Evolutionary conservation across 176 grass and related monocot species (phyloP).

Genomic region (Typha latifolia): DNA sequence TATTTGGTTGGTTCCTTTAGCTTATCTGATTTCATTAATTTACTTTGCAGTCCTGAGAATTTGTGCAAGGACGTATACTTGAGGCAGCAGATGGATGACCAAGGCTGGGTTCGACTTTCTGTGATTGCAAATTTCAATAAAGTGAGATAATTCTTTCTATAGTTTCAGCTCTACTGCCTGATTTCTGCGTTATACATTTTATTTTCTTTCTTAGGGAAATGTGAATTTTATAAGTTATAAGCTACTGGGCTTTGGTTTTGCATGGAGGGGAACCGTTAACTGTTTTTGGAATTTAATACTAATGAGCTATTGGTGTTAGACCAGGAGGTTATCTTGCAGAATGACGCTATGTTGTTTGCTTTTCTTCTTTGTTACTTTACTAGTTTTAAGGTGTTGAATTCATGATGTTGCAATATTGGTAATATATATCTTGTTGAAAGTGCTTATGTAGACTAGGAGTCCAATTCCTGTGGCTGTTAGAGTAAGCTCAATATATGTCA

Average conservation of each 20-base stretch:
- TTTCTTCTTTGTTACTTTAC: too few relatives aligned
- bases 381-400: too few relatives aligned
- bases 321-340: too few relatives aligned
- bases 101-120: conserved; percentile 70
- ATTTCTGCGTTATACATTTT: conserved; percentile 1
- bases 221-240: neutral
- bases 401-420: too few relatives aligned
- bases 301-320: too few relatives aligned
- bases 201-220: neutral
- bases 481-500: too few relatives aligned
- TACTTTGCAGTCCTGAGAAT: conserved; percentile 49
- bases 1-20: neutral
- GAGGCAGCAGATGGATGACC: conserved; percentile 50
- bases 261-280: too few relatives aligned
- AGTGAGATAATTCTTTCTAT: conserved; percentile 37
- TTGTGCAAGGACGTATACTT: conserved; percentile 54
- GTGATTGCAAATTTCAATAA: conserved; percentile 50
- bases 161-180: neutral
- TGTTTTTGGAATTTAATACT: too few relatives aligned
- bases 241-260: neutral
- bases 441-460: too few relatives aligned
- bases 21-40: conserved; percentile 5
- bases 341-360: too few relatives aligned
- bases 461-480: too few relatives aligned
- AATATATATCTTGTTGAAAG: too few relatives aligned